Base-by-base conservation (phyloP, 768 basidiomycete genomes). In the Tubosaeta sp. region DNA sequence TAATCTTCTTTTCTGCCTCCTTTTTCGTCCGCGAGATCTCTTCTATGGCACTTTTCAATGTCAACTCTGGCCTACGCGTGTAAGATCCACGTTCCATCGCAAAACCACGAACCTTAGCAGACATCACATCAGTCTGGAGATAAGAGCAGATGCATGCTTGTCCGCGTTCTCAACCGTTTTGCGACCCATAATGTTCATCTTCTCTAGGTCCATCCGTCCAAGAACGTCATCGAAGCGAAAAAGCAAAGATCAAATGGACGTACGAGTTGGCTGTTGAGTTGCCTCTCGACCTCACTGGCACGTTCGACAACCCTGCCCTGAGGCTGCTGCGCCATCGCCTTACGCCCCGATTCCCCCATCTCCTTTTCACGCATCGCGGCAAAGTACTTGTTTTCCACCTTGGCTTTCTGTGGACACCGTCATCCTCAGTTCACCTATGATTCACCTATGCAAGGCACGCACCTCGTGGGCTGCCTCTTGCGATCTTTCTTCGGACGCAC, bases 341-440 rank as follows among this genome's bases (percentile, higher is more conserved):
- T 91, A 42, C 84, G 78, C 65, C 92, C 90, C 2, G 74, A 74
- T 32, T 93, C 90, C 3, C 85, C 71, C 16, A 89, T 84, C 53
- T 97, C 93, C 70, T 88, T 93, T 52, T 87, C 85, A 27, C 93
- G 84, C 85, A 95, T 90, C 3, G 86, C 85, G 16, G 89, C 81
- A 64, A 85, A 98, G 65, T 83, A 98, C 68, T 95, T 97, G 74
- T 94, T 95, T 54, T 97, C 95, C 14, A 88, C 84, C 72, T 95
- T 97, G 9, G 92, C 90, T 86, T 91, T 91, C 92, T 97, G 70
- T 33, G 25, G 13, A 9, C 33, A 16, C 13, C 48, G 39, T 53
- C 33, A 16, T 12, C 47, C 38, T 53, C 39, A 55, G 22, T 25
- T 22, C 12, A 4, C 3, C 17, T 6, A 31, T 33, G 8, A 4